Base-by-base conservation (phyloP, 2,329 filamentous ascomycete species). In the Alternaria brassicae region DNA sequence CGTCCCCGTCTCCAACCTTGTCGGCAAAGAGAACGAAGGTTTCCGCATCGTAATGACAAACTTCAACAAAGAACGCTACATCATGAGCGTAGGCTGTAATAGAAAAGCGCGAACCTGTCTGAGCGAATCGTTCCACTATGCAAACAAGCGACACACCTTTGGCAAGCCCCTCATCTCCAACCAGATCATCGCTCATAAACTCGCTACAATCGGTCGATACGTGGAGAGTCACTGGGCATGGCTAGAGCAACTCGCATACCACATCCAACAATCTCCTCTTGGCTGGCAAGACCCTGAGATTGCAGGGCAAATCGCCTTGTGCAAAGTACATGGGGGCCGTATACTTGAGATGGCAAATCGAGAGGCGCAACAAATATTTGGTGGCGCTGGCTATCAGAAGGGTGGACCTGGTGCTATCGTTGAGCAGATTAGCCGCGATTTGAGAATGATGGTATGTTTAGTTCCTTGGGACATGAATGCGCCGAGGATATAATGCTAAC, bases 151-250 rank as follows among this genome's bases (percentile, higher is more conserved):
- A 5, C 78, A 86, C 58, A 88, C 87, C 0, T 89, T 89, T 66
- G 86, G 86, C 19, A 82, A 82, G 40, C 83, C 84, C 0, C 77
- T 89, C 4, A 83, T 88, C 52, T 73, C 82, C 12, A 84, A 85
- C 67, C 85, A 88, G 50, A 83, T 86, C 39, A 88, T 89, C 53
- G 81, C 84, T 17, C 79, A 82, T 19, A 89, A 89, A 69, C 80
- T 89, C 13, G 81, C 84, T n/a, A 85, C 83, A 34, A 81, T 88
- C 50, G 86, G 85, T 0, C 79, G 84, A 10, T 81, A 84, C 63
- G 82, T 89, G n/a, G 87, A 89, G 63, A 83, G 84, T 0, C 84
- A 86, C 44, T 86, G 85, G 74, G 84, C 86, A 0, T 88, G 86
- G 77, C 72, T 89, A 58, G 87, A 89, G 66, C 86, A 88, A 69